Evolutionary conservation across 1,139 yeast genomes (phyloP), one percentile per base, ranked within the genome.

Genomic region (Suhomyces atakaporum): DNA sequence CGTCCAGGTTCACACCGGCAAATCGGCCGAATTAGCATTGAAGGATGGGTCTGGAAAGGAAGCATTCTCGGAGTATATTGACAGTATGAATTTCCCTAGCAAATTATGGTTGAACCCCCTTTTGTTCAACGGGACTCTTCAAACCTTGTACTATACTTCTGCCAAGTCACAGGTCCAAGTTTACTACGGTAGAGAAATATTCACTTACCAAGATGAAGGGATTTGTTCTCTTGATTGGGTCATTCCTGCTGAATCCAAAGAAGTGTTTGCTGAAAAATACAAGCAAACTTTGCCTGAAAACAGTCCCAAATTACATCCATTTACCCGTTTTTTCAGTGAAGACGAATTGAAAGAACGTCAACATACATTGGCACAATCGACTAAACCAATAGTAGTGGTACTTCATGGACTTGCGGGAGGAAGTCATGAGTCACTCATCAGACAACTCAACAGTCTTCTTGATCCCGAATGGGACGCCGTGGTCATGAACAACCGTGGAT

Each of bases 321-420:
- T 95, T 54, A 84, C 95, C 2, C 71, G 96, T 50, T 86, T 80
- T 52, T 69, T 87, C 49, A 66, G 74, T 3, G 66, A 73, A 2
- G 67, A 63, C 5, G 73, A 62, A 32, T 50, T 65, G 35, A 25
- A 18, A 4, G 13, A 16, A 13, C 29, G 32, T 12, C 23, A 35
- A 3, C 53, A 51, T 3, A 51, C 51, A 4, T 13, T 39, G 19
- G 39, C 58, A 56, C 58, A 63, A 4, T 43, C 53, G 9, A 46
- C 54, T 1, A 74, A 67, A 37, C 96, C 96, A 2, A 63, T 89
- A 37, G 73, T 85, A 22, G 74, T 89, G 16, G 69, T 84, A 5
- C 63, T 83, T 33, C 97, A 90, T 54, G 97, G 97, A 0, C 73
- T 90, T 26, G 90, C 88, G 4, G 97, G 97, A 14, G 96, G 97